These are phyloP conservation scores for Peronospora tabacina DNA, from an alignment of 352 stramenopile genomes.

Conservation along the genomic window DNA sequence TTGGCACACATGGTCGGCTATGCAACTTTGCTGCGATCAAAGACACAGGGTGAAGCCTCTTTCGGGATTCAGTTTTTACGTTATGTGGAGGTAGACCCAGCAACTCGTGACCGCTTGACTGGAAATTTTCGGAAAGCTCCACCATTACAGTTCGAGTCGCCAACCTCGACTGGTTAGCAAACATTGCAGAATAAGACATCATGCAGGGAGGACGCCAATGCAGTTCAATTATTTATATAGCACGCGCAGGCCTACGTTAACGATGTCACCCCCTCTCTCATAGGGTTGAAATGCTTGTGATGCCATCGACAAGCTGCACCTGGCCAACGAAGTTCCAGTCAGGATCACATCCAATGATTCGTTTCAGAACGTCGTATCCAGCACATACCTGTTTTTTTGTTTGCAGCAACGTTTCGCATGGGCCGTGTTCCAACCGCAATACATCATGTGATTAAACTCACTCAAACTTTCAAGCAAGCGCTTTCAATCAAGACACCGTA, in stretches of 20 bases:
- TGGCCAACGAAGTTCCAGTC: slow-evolving; percentile 81
- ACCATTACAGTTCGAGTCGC: slow-evolving; percentile 4
- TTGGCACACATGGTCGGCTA: slow-evolving; percentile 76
- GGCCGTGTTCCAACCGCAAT: slow-evolving; percentile 46
- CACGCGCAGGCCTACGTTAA: background rate
- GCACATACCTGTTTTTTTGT: slow-evolving; percentile 58
- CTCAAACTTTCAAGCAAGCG: slow-evolving; percentile 71
- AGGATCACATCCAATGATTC: slow-evolving; percentile 61
- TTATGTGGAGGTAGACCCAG: slow-evolving; percentile 52
- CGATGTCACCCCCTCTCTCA: slow-evolving; percentile 22
- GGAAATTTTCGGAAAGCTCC: slow-evolving; percentile 17
- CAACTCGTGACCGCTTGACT: slow-evolving; percentile 43
- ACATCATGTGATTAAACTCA: background rate
- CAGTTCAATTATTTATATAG: slow-evolving; percentile 12
- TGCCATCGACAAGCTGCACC: slow-evolving; percentile 71
- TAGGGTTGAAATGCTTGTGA: slow-evolving; percentile 65
- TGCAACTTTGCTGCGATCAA: slow-evolving; percentile 66
- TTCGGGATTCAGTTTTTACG: slow-evolving; percentile 71
- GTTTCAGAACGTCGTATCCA: slow-evolving; percentile 83
- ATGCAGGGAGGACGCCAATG: slow-evolving; percentile 10
- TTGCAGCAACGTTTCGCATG: slow-evolving; percentile 71
- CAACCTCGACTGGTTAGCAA: slow-evolving; percentile 7
- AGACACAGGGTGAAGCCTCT: slow-evolving; percentile 70
- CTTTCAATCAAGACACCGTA: slow-evolving; percentile 24
- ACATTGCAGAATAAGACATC: background rate